A percentile compares a stretch with the other conserved stretches of the same genome.
phyloP scores from a whole-genome alignment of 2,329 filamentous ascomycete genomes.

The Alternaria brassicicola region DNA sequence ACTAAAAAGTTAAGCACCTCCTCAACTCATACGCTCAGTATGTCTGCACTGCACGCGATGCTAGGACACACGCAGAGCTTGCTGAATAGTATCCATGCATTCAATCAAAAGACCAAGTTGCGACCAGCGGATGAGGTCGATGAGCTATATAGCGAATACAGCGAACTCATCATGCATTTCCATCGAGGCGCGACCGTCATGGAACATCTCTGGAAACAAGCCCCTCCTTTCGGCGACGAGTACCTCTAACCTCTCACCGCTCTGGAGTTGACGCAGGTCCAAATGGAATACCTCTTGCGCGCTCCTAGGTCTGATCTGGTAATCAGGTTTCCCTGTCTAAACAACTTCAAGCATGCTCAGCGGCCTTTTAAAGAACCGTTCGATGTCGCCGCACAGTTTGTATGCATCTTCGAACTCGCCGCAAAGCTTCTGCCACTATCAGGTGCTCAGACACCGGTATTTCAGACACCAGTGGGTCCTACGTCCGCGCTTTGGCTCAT shows the following conservation, averaged over 20 bases:
- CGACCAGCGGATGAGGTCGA: constrained; percentile 18
- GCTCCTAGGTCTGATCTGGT: constrained; percentile 17
- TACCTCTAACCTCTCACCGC: constrained; percentile 11
- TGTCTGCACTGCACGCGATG: constrained; percentile 15
- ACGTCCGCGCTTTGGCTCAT: constrained; percentile 38
- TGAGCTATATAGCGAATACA: constrained; percentile 13
- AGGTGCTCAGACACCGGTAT: constrained; percentile 27
- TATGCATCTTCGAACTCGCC: constrained; percentile 25
- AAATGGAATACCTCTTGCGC: constrained; percentile 23
- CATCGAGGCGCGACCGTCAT: constrained; percentile 10
- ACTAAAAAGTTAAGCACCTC: constrained; percentile 6
- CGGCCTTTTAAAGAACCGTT: constrained; percentile 24
- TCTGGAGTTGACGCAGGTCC: constrained; percentile 18
- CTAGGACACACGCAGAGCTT: constrained; percentile 30
- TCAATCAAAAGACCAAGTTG: constrained; percentile 28
- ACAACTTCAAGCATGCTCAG: constrained; percentile 9
- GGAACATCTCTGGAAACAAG: constrained; percentile 8
- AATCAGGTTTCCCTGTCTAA: constrained; percentile 13
- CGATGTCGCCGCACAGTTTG: constrained; percentile 22
- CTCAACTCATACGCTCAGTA: constrained; percentile 12
- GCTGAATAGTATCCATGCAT: constrained; percentile 33
- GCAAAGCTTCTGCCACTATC: constrained; percentile 15
- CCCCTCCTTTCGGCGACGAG: neutral
- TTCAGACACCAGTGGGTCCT: constrained; percentile 33
- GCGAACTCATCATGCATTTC: constrained; percentile 15